phyloP scores from a whole-genome alignment of 495 filamentous ascomycete genomes.

The Immersiella caudata region DNA sequence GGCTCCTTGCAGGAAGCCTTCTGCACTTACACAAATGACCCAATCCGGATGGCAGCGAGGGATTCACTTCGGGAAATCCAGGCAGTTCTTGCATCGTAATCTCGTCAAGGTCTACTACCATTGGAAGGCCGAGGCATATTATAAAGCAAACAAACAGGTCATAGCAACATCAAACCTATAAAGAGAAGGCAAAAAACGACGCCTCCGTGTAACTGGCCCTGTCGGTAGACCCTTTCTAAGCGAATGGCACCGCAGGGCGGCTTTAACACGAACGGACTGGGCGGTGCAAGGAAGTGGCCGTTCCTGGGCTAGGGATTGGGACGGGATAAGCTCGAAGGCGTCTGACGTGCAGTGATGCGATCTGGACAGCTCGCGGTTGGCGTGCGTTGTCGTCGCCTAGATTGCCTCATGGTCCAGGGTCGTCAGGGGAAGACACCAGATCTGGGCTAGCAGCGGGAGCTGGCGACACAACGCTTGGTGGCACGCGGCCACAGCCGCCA shows the following conservation, averaged over 20 bases:
- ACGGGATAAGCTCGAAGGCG: conserved; percentile 5
- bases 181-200: not conserved
- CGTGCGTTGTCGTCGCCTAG: conserved; percentile 11
- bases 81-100: conserved; percentile 3
- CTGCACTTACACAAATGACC: conserved; percentile 13
- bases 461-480: conserved; percentile 7
- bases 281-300: conserved; percentile 3
- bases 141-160: not conserved
- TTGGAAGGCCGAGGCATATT: not conserved
- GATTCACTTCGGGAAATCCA: conserved; percentile 1
- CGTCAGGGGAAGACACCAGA: conserved; percentile 15
- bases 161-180: not conserved
- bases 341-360: conserved; percentile 23
- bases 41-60: conserved; percentile 10
- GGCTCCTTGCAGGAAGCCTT: conserved; percentile 7
- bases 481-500: conserved; percentile 7
- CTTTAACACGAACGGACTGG: conserved; percentile 2
- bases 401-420: conserved; percentile 3
- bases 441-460: conserved; percentile 3
- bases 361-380: conserved; percentile 14
- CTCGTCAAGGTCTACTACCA: not conserved
- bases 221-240: not conserved
- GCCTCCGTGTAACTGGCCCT: not conserved
- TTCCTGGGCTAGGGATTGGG: conserved; percentile 17
- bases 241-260: not conserved